Evolutionary conservation across 1,284 basidiomycete species (phyloP).

Genomic region (Trichosporon sp.): DNA sequence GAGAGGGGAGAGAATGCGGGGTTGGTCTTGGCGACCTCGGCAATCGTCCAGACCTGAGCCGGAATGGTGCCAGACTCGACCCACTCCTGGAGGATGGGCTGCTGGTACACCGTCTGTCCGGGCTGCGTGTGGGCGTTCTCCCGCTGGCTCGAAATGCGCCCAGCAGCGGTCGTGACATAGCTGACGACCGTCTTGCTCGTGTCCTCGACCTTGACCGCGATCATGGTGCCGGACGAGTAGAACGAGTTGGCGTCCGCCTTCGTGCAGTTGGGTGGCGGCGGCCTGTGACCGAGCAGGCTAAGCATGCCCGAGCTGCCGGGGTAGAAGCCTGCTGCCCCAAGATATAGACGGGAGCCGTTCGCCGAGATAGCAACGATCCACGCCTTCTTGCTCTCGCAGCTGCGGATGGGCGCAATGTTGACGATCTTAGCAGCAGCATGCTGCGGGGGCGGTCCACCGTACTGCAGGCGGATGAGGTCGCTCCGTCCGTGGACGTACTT

Average conservation of each 20-base stretch:
- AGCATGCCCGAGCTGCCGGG: constrained; percentile 1
- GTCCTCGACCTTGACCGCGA: constrained; percentile 30
- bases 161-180: constrained; percentile 29
- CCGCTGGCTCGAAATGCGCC: constrained; percentile 32
- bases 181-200: constrained; percentile 17
- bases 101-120: constrained; percentile 10
- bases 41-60: constrained; percentile 77
- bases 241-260: constrained; percentile 25
- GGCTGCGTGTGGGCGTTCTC: constrained; percentile 31
- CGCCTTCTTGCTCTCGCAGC: constrained; percentile 50
- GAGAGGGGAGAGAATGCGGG: constrained; percentile 21
- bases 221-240: constrained; percentile 40
- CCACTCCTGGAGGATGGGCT: constrained; percentile 34
- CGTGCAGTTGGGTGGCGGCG: constrained; percentile 29
- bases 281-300: constrained; percentile 15
- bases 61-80: constrained; percentile 55
- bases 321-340: constrained; percentile 11
- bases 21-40: constrained; percentile 41
- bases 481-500: constrained; percentile 22
- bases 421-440: constrained; percentile 30
- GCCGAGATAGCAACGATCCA: constrained; percentile 74
- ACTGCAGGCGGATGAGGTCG: constrained; percentile 19
- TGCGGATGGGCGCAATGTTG: constrained; percentile 40
- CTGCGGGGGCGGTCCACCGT: constrained; percentile 14
- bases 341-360: constrained; percentile 48